Base-by-base conservation (phyloP, 768 basidiomycete genomes). In the Tubosaeta sp. region DNA sequence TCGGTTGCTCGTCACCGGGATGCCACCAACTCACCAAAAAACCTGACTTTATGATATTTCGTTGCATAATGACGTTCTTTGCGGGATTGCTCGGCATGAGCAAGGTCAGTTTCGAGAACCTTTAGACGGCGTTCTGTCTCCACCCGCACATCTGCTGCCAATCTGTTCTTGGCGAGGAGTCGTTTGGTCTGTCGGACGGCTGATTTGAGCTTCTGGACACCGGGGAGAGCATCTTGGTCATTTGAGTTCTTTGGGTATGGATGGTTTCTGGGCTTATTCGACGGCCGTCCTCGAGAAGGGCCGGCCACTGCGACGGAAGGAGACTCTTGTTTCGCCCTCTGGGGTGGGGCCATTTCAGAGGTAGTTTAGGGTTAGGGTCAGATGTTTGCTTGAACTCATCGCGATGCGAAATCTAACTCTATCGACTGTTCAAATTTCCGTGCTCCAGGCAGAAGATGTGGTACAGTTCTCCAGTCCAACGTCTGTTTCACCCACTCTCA, bases 11-110 rank as follows among this genome's bases (percentile, higher is more conserved):
- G 24, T 21, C 1, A 18, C 42, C 14, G 13, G 1, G 24, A 16
- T 29, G 41, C 6, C 27, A 53, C 22, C 34, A n/a, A 66, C 76
- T 57, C 55, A 94, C 93, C 94, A 55, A 98, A 96, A 71, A 98
- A 98, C 67, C 92, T 94, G 60, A 94, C 73, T 73, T 84, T 91
- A 59, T 94, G 93, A 68, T 98, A 98, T 54, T 80, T 80, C 35
- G 78, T 69, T 0, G 90, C 88, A 59, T 90, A 74, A 38, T 83
- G 72, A 41, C 87, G 81, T 67, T 91, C 90, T 64, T 84, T 85
- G 42, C 76, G 76, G 31, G 77, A 75, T 21, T 66, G 60, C 68
- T 88, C 83, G 0, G 86, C 86, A 48, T 73, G 76, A 22, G 72
- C 76, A 13, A 94, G 75, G 58, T 93, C 91, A 7, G 71, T 77